Conservation (phyloP, 768 basidiomycete genomes). For the Rhodosporidiobolus sp. region DNA sequence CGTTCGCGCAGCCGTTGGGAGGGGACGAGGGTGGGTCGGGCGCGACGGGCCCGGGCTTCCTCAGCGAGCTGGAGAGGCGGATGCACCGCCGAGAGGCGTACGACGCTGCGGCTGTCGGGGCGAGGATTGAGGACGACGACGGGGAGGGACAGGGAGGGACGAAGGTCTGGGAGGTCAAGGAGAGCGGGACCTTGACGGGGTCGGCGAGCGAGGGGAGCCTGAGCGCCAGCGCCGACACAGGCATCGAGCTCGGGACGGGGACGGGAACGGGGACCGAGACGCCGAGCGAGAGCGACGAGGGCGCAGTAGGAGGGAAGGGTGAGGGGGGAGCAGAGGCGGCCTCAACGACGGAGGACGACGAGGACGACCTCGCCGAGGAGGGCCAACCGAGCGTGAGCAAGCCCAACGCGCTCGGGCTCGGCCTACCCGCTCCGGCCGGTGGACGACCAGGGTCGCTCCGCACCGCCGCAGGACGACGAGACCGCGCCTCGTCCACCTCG, state of each 20-base stretch:
- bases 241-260: background rate
- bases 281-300: background rate
- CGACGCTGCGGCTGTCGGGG: conserved; percentile 30
- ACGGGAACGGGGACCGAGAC: background rate
- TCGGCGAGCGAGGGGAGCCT: background rate
- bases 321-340: background rate
- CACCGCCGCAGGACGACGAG: background rate
- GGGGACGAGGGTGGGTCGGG: no score
- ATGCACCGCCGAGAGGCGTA: conserved; percentile 20
- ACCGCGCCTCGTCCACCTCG: conserved; percentile 1
- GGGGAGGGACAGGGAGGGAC: background rate
- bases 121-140: conserved; percentile 1
- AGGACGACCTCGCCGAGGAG: no score
- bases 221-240: background rate
- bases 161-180: conserved; percentile 2
- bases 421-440: background rate
- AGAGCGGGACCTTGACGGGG: conserved; percentile 15
- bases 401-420: background rate
- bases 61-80: conserved; percentile 21
- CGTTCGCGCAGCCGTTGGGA: background rate
- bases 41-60: background rate
- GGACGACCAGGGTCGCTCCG: background rate
- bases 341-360: background rate
- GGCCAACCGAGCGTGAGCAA: background rate
- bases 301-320: background rate